These are phyloP conservation scores for Hansenula anomala DNA, from an alignment of 1,139 yeast genomes.

Conservation along the genomic window DNA sequence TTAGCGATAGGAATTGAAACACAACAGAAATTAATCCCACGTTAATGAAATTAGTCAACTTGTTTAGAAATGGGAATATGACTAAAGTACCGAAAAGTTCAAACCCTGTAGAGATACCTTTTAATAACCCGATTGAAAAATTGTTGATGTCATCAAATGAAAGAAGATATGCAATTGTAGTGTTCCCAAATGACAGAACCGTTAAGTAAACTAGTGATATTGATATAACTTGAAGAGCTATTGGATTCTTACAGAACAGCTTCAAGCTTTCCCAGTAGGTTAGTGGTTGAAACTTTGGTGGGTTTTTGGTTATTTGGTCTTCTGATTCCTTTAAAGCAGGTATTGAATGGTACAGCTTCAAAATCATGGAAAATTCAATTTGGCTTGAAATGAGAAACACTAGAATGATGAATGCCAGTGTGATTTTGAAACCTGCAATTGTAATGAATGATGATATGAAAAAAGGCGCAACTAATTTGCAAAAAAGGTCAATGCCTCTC, in stretches of 20 bases:
- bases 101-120: slow-evolving; percentile 24
- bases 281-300: slow-evolving; percentile 1
- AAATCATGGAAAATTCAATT: slow-evolving; percentile 29
- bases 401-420: slow-evolving; percentile 22
- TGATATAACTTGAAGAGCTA: slow-evolving; percentile 41
- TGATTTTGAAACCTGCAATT: slow-evolving; percentile 16
- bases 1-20: slow-evolving; percentile 16
- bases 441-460: slow-evolving; percentile 28
- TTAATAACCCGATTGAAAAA: slow-evolving; percentile 25
- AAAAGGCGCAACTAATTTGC: slow-evolving; percentile 33
- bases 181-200: slow-evolving; percentile 31
- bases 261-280: slow-evolving; percentile 20
- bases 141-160: slow-evolving; percentile 24
- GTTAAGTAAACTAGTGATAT: slow-evolving; percentile 28
- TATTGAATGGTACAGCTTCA: slow-evolving; percentile 25
- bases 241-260: slow-evolving; percentile 44
- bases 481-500: slow-evolving; percentile 31
- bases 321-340: slow-evolving; percentile 18
- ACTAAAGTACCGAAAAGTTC: slow-evolving; percentile 27
- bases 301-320: not conserved
- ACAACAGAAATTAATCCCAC: slow-evolving; percentile 27
- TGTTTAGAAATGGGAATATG: slow-evolving; percentile 24
- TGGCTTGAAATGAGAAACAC: slow-evolving; percentile 25
- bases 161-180: slow-evolving; percentile 27
- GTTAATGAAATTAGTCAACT: slow-evolving; percentile 23